These are phyloP conservation scores for Coniferiporia weirii DNA, from an alignment of 1,284 basidiomycete species.

Conservation along the genomic window DNA sequence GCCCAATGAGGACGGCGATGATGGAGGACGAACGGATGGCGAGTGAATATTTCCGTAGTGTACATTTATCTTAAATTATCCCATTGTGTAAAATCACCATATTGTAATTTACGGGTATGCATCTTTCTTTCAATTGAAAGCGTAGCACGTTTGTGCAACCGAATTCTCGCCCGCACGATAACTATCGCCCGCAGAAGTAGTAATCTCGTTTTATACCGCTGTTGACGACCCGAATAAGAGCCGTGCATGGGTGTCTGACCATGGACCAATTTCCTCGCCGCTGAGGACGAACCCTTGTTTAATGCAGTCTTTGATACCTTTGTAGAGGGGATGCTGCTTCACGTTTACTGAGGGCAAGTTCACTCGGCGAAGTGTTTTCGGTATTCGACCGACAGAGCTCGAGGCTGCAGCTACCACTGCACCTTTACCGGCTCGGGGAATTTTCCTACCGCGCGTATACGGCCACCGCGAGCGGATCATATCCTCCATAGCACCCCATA, in stretches of 20 bases:
- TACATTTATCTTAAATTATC: not conserved
- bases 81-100: not conserved
- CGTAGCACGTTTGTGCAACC: too few species aligned
- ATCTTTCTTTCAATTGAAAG: too few species aligned
- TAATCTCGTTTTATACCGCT: too few species aligned
- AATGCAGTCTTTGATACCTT: not conserved
- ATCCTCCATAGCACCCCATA: not conserved
- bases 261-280: not conserved
- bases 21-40: conserved; percentile 29
- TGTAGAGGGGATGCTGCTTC: not conserved
- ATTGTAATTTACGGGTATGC: not conserved
- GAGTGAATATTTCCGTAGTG: not conserved
- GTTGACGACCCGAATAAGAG: too few species aligned
- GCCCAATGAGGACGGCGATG: conserved; percentile 37
- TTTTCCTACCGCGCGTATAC: not conserved
- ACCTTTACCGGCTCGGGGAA: not conserved
- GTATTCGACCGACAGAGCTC: not conserved
- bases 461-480: conserved; percentile 4
- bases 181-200: too few species aligned
- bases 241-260: too few species aligned
- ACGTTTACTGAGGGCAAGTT: not conserved
- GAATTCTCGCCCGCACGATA: too few species aligned
- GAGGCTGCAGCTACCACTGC: not conserved
- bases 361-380: not conserved
- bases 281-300: not conserved